Percentiles rank a stretch among this genome's conserved stretches.
Evolutionary conservation across 2,329 filamentous ascomycete species (phyloP).

Genomic region (Trichophyton schoenleinii): DNA sequence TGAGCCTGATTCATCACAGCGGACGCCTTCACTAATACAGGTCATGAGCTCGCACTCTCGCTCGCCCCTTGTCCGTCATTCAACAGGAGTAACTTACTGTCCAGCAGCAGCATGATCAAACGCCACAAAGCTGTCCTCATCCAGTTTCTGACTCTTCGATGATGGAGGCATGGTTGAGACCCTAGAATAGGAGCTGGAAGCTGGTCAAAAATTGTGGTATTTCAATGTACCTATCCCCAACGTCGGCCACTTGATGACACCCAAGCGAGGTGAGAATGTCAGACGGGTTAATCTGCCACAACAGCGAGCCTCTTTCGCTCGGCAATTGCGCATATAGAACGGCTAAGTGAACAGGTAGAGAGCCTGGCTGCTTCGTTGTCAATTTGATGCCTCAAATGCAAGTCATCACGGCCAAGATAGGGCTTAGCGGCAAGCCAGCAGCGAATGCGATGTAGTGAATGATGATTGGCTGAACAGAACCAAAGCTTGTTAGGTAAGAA

Average conservation of each 20-base stretch:
- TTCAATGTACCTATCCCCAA: neutral
- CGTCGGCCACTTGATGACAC: neutral
- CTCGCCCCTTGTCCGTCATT: neutral
- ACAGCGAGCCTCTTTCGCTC: neutral
- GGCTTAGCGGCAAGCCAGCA: too few relatives aligned
- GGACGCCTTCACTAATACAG: conserved; percentile 63
- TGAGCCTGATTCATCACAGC: conserved; percentile 69
- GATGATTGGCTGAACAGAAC: too few relatives aligned
- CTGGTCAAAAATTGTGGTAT: neutral
- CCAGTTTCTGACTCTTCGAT: conserved; percentile 25
- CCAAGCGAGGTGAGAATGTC: neutral
- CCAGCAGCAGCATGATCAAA: conserved; percentile 36
- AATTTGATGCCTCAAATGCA: too few relatives aligned
- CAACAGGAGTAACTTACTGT: conserved; percentile 32
- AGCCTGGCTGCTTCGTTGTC: too few relatives aligned
- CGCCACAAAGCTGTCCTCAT: conserved; percentile 30
- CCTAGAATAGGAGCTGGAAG: neutral
- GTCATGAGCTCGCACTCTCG: neutral
- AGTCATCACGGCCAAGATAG: too few relatives aligned
- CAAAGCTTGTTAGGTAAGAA: too few relatives aligned
- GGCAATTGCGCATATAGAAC: neutral
- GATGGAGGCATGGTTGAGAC: conserved; percentile 21
- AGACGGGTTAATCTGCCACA: neutral
- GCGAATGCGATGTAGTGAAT: too few relatives aligned
- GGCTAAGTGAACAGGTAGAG: too few relatives aligned